phyloP scores from a whole-genome alignment of 2,329 filamentous ascomycete species.

The Aspergillus costaricaensis region DNA sequence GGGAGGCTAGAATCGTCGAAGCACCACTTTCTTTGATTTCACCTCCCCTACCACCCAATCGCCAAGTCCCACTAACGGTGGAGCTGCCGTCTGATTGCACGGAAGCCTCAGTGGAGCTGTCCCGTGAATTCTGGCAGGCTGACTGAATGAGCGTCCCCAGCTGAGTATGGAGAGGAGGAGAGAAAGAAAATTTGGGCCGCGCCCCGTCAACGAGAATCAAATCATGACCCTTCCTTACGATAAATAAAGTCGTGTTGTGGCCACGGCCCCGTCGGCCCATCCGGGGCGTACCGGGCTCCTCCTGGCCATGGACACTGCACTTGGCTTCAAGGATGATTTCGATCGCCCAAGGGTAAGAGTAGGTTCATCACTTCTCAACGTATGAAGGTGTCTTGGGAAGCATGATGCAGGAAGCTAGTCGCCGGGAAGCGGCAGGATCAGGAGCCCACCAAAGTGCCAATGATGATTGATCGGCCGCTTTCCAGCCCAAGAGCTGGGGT shows the following conservation, averaged over 20 bases:
- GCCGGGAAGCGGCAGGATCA: conserved; percentile 22
- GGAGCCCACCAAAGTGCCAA: conserved; percentile 14
- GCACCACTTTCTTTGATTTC: conserved; percentile 12
- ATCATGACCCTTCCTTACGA: neutral
- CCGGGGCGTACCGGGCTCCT: conserved; percentile 12
- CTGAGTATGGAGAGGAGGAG: neutral
- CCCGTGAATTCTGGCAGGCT: conserved; percentile 17
- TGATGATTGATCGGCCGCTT: conserved; percentile 21
- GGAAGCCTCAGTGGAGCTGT: conserved; percentile 18
- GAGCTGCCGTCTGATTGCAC: conserved; percentile 18
- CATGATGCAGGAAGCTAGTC: conserved; percentile 18
- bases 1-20: conserved; percentile 15
- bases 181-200: no score
- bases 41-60: conserved; percentile 11
- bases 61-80: conserved; percentile 23
- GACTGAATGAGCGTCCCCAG: neutral
- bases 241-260: conserved; percentile 7
- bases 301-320: conserved; percentile 10
- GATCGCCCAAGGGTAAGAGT: conserved; percentile 11
- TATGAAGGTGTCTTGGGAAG: conserved; percentile 4
- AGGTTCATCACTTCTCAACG: conserved; percentile 8
- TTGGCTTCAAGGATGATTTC: conserved; percentile 10
- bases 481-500: conserved; percentile 18
- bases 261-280: conserved; percentile 16
- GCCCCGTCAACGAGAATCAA: neutral